These are phyloP conservation scores for Fusarium bactridioides DNA, from an alignment of 2,329 filamentous ascomycete species.

Conservation along the genomic window DNA sequence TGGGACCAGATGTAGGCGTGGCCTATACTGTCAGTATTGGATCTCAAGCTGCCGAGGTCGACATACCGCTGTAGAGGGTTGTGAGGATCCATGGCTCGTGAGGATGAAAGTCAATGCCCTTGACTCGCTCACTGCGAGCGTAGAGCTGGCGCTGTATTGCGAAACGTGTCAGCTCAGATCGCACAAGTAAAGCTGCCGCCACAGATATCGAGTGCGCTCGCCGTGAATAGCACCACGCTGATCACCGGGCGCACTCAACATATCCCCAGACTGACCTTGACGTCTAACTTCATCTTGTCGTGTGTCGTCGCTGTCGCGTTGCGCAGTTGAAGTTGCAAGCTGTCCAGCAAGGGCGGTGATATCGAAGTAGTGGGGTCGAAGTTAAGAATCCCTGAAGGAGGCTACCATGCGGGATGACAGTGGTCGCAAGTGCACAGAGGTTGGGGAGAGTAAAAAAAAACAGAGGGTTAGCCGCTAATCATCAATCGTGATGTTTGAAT, in stretches of 20 bases:
- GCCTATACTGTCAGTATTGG: conserved; percentile 59
- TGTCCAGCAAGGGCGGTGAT: conserved; percentile 43
- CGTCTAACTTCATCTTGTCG: conserved; percentile 53
- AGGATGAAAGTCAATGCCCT: conserved; percentile 96
- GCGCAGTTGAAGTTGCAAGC: conserved; percentile 42
- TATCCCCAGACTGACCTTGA: conserved; percentile 47
- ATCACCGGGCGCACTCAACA: neutral
- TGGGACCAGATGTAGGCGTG: conserved; percentile 99
- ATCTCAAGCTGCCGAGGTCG: neutral
- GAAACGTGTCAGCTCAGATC: conserved; percentile 39
- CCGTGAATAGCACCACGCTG: neutral
- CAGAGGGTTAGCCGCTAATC: conserved; percentile 14
- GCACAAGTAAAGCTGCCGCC: conserved; percentile 10
- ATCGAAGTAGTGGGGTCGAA: conserved; percentile 41
- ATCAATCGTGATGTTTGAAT: conserved; percentile 33
- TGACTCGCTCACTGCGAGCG: conserved; percentile 93
- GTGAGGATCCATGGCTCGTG: conserved; percentile 97
- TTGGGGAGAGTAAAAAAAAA: neutral
- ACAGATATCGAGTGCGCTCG: neutral
- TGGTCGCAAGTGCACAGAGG: neutral
- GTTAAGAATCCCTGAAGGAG: conserved; percentile 37
- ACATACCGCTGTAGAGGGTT: conserved; percentile 90
- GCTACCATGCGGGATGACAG: conserved; percentile 38
- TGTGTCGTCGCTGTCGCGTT: conserved; percentile 33
- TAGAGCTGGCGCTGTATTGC: conserved; percentile 55